Conservation (phyloP, 2,329 filamentous ascomycete genomes). For the Rhynchosporium agropyri region DNA sequence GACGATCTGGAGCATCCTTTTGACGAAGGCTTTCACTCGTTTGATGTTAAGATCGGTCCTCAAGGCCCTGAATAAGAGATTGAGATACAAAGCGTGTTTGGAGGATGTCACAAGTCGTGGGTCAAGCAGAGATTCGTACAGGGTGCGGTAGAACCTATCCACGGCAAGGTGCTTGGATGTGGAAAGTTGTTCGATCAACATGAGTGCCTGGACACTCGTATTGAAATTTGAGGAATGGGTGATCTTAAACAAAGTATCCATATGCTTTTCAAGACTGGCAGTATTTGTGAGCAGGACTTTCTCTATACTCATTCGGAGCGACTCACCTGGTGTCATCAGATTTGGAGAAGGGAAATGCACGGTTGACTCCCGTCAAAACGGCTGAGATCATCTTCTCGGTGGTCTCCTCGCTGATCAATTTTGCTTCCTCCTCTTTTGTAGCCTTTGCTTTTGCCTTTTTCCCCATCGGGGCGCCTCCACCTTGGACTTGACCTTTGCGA, state of each 20-base stretch:
- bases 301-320: neutral
- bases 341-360: conserved; percentile 89
- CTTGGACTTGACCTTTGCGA: conserved; percentile 54
- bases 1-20: conserved; percentile 85
- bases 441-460: conserved; percentile 52
- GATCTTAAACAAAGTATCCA: conserved; percentile 93
- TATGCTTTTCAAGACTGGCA: conserved; percentile 75
- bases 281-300: conserved; percentile 32
- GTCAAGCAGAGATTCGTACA: conserved; percentile 94
- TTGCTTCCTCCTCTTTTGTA: conserved; percentile 45
- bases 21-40: conserved; percentile 93
- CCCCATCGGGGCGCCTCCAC: conserved; percentile 54
- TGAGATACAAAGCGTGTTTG: conserved; percentile 94
- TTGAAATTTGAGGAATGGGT: conserved; percentile 99
- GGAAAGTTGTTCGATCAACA: conserved; percentile 92
- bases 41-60: conserved; percentile 90
- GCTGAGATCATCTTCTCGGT: conserved; percentile 91
- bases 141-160: conserved; percentile 90
- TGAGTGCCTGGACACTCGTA: conserved; percentile 92
- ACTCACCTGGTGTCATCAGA: conserved; percentile 73
- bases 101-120: conserved; percentile 86
- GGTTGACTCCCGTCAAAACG: conserved; percentile 91
- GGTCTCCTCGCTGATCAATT: conserved; percentile 48
- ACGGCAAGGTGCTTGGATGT: conserved; percentile 76
- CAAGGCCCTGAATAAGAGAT: conserved; percentile 83